phyloP scores from a whole-genome alignment of 495 filamentous ascomycete genomes.

The Thermothielavioides terrestris region DNA sequence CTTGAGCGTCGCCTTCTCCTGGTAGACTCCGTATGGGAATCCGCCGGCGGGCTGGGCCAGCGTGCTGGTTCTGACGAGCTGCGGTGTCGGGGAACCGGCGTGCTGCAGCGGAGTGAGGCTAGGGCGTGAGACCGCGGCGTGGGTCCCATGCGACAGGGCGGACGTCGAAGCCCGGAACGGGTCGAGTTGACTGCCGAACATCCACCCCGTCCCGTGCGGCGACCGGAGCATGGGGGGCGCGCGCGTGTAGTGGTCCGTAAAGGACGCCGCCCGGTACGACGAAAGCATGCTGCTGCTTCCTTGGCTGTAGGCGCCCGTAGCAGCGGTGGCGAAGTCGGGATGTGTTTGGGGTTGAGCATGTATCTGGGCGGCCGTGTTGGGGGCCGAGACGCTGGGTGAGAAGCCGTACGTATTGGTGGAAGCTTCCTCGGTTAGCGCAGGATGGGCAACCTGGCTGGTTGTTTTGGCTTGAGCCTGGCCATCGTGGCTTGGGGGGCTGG shows the following conservation, averaged over 20 bases:
- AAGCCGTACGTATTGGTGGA: constrained; percentile 43
- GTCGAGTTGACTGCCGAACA: constrained; percentile 36
- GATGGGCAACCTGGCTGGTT: constrained; percentile 20
- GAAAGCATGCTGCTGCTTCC: constrained; percentile 39
- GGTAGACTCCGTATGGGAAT: constrained; percentile 46
- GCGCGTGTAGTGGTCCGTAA: constrained; percentile 38
- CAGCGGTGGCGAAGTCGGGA: constrained; percentile 22
- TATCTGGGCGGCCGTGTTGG: constrained; percentile 22
- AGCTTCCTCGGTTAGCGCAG: constrained; percentile 22
- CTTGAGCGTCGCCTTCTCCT: constrained; percentile 77
- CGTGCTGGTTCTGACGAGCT: constrained; percentile 78
- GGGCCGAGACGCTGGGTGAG: constrained; percentile 33
- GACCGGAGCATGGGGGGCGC: constrained; percentile 39
- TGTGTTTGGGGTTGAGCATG: constrained; percentile 19
- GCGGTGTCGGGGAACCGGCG: constrained; percentile 43
- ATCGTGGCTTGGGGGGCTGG: constrained; percentile 32
- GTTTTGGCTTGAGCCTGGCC: constrained; percentile 20
- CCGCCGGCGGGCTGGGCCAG: constrained; percentile 45
- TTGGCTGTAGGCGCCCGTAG: constrained; percentile 29
- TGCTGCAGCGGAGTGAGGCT: constrained; percentile 34
- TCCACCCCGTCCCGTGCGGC: constrained; percentile 39
- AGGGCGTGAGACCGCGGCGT: constrained; percentile 28
- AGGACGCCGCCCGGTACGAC: constrained; percentile 36
- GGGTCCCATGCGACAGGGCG: constrained; percentile 18
- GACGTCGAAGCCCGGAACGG: constrained; percentile 32